A percentile compares a stretch with the other conserved stretches of the same genome.
These are phyloP conservation scores for Ogataea dorogensis DNA, from an alignment of 805 yeast species.

Conservation along the genomic window DNA sequence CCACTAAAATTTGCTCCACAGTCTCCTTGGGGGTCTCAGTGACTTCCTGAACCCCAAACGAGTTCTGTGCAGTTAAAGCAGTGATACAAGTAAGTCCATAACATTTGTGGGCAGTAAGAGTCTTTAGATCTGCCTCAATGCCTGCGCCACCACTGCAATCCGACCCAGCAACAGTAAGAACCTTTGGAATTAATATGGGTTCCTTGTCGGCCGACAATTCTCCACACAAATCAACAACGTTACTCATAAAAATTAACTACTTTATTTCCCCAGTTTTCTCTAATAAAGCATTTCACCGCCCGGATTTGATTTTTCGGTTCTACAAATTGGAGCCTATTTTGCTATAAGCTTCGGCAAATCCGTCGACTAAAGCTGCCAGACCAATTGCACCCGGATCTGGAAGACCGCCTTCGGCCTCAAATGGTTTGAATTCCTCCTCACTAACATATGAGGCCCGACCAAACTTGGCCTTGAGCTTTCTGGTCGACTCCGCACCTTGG, in stretches of 20 bases:
- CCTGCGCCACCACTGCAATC: constrained; percentile 95
- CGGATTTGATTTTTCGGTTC: too few relatives aligned
- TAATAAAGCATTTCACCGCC: constrained; percentile 5
- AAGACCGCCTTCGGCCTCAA: constrained; percentile 61
- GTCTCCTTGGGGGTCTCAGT: constrained; percentile 44
- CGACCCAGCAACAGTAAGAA: constrained; percentile 65
- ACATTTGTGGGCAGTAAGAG: constrained; percentile 75
- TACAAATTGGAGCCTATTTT: constrained; percentile 21
- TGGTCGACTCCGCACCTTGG: constrained; percentile 75
- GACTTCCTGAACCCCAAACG: constrained; percentile 43
- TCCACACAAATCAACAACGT: constrained; percentile 10
- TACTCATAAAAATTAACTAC: neutral
- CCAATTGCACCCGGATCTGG: constrained; percentile 98
- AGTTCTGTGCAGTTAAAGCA: constrained; percentile 82
- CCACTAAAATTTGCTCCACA: constrained; percentile 49
- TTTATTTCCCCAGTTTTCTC: neutral
- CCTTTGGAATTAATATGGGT: constrained; percentile 34
- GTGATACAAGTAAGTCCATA: constrained; percentile 77
- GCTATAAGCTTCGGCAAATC: constrained; percentile 30
- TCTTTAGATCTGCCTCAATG: constrained; percentile 84
- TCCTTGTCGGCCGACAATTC: constrained; percentile 6
- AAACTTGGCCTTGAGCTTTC: constrained; percentile 73
- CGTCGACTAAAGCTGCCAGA: constrained; percentile 42
- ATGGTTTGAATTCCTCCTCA: constrained; percentile 52
- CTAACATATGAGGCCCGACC: constrained; percentile 92